Evolutionary conservation across 345 rosid species (phyloP), one percentile per base, ranked within the genome.

Genomic region (Ceriops decandra): DNA sequence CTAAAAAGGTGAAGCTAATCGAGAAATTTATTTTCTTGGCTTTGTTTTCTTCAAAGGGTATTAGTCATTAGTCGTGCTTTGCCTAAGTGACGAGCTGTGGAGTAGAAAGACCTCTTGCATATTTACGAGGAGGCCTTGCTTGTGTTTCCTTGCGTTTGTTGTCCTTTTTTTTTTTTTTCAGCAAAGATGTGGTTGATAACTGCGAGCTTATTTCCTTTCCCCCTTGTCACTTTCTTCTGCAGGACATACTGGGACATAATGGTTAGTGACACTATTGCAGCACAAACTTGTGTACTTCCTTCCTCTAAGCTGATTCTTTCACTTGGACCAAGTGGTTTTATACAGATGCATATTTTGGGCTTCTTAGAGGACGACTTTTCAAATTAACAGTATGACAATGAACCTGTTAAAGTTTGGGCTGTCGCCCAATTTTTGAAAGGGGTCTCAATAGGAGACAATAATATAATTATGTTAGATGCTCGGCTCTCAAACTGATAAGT

Each of bases 211-310:
- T 64, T 46, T 21, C 21, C 0, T 64, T 46, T 21, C 21, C 0
- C 67, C 51, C 71, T 79, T 70, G 68, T 57, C 27, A 47, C 74
- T 68, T 67, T 54, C 2, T 63, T 76, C 32, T 76, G 87, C 86
- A 92, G 96, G 85, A 73, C 46, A 72, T 69, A 33, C 76, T 68
- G 63, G 73, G 76, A 71, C 75, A 77, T 63, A 79, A 71, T 49
- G 96, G 98, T 92, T 71, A 81, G 91, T 77, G 28, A 76, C 19
- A 15, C 42, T 64, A 24, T 53, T 70, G 57, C 36, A 47, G 9
- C 19, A 26, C 7, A n/a, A 19, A 17, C 4, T 11, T 42, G 49
- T 42, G 3, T 54, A 11, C 52, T 67, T 22, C n/a, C 24, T 66
- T 66, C 6, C 63, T 8, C 2, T 56, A 9, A 66, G 60, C 36